Evolutionary conservation across 768 basidiomycete genomes (phyloP).

Genomic region (Amanita exitialis): DNA sequence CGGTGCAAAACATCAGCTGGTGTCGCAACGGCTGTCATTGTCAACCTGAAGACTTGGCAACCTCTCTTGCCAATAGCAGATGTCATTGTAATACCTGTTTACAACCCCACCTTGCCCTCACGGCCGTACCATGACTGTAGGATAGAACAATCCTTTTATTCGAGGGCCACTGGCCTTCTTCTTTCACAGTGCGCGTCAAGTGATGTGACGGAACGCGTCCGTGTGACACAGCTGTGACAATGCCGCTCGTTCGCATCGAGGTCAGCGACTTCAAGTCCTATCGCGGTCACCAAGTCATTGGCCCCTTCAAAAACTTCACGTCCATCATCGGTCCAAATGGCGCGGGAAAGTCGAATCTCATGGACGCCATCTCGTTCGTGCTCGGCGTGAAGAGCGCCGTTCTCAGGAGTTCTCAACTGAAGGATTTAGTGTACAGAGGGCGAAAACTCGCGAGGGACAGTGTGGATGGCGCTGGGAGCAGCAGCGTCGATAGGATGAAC

Average conservation of each 20-base stretch:
- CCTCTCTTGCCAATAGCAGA: too few relatives aligned
- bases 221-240: background rate
- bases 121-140: too few relatives aligned
- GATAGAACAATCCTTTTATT: too few relatives aligned
- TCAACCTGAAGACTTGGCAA: too few relatives aligned
- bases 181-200: too few relatives aligned
- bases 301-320: constrained; percentile 89
- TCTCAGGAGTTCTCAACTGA: constrained; percentile 85
- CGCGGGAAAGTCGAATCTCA: constrained; percentile 96
- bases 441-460: constrained; percentile 46
- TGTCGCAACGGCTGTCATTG: too few relatives aligned
- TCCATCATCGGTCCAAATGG: constrained; percentile 98
- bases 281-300: constrained; percentile 78
- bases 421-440: constrained; percentile 95
- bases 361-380: constrained; percentile 99
- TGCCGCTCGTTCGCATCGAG: constrained; percentile 84
- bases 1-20: too few relatives aligned
- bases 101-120: too few relatives aligned
- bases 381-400: constrained; percentile 93
- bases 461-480: constrained; percentile 19
- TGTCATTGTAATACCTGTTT: too few relatives aligned
- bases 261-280: constrained; percentile 98
- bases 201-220: too few relatives aligned
- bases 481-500: constrained; percentile 34
- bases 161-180: too few relatives aligned